Base-by-base conservation (phyloP, 179 eudicot species). In the Silene noctiflora region DNA sequence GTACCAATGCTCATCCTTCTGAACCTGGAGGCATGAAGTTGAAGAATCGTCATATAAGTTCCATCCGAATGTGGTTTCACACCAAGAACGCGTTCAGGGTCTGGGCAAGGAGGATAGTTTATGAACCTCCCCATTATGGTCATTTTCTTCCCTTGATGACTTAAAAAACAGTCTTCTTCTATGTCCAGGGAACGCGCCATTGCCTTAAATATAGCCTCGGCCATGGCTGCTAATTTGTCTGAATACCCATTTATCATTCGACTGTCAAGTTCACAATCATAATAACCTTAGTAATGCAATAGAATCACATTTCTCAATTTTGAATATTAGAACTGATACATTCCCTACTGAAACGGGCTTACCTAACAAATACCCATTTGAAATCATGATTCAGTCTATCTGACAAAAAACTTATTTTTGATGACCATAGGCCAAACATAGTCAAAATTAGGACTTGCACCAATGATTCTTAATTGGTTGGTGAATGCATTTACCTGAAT, bases 1-100 rank as follows among this genome's bases (percentile, higher is more conserved):
- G 72, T 46, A 80, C 89, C 91, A 86, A 9, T 83, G 82, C 16
- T 75, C 86, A 22, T 79, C 77, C 46, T 84, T 79, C 44, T 39
- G 82, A 46, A 88, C 63, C 11, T 88, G 89, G 31, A 88, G 85
- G 21, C 87, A 17, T 87, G 85, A 46, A 79, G 85, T 53, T 82
- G 13, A 0, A 87, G 64, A 20, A 81, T 17, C 19, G 87, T 83
- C 75, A 82, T 78, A 1, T 75, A 86, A 6, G 86, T 63, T 55
- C 85, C 86, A 76, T 85, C 91, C 0, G 86, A 75, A 55, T 87
- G 91, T 11, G 88, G 77, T 72, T 81, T 84, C 9, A 84, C 42
- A 9, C 91, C 91, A 2, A 85, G 85, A 63, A 86, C 83, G 0
- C 35, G 83, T 60, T 84, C 89, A 1, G 91, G 85, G 67, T 75